phyloP scores from a whole-genome alignment of 2,329 filamentous ascomycete genomes.

The Aaosphaeria pasadenensis region DNA sequence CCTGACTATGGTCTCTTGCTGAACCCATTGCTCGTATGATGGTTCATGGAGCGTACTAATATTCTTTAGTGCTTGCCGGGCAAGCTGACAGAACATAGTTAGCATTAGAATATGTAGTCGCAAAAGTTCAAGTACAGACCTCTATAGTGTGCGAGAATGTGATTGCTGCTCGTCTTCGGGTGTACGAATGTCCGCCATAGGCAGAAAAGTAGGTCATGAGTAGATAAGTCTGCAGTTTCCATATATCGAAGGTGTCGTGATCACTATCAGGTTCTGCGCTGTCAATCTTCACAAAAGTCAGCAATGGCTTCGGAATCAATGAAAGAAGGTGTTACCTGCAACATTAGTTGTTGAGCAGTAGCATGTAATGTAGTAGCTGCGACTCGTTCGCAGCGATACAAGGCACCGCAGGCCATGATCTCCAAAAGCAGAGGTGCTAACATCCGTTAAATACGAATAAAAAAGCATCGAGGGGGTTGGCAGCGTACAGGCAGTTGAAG shows the following conservation, averaged over 20 bases:
- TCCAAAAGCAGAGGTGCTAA: slow-evolving; percentile 1
- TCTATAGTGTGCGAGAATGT: slow-evolving; percentile 1
- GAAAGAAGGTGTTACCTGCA: background rate
- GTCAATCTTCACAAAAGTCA: background rate
- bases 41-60: background rate
- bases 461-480: background rate
- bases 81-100: background rate
- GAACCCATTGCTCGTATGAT: background rate
- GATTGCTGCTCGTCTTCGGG: background rate
- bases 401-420: slow-evolving; percentile 2
- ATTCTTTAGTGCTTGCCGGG: background rate
- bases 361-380: slow-evolving; percentile 1
- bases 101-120: background rate
- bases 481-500: background rate
- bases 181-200: background rate
- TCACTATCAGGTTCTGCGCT: background rate
- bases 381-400: slow-evolving; percentile 1
- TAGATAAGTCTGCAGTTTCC: slow-evolving; percentile 3
- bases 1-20: background rate
- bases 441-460: background rate
- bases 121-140: background rate
- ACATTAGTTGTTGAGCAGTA: slow-evolving; percentile 1
- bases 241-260: background rate
- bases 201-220: slow-evolving; percentile 2
- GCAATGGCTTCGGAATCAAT: background rate